phyloP scores from a whole-genome alignment of 164 flowering plant genomes.

The Taxillus chinensis region DNA sequence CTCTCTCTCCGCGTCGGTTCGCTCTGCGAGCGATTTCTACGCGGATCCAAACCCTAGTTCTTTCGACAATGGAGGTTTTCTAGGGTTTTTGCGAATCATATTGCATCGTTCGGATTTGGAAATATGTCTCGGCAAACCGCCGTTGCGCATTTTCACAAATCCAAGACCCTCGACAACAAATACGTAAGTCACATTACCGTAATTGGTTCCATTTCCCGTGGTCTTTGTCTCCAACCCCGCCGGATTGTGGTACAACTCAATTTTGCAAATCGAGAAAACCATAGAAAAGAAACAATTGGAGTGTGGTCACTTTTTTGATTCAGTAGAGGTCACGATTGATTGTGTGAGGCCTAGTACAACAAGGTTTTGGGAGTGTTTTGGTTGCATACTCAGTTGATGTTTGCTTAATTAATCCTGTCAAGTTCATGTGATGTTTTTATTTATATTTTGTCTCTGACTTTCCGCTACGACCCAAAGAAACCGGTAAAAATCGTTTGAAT shows the following conservation, averaged over 20 bases:
- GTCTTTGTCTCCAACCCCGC: neutral
- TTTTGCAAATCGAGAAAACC: neutral
- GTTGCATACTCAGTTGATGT: neutral
- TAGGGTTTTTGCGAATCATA: neutral
- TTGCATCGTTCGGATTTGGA: neutral
- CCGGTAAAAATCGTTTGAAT: too few relatives aligned
- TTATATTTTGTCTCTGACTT: neutral
- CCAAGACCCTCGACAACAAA: constrained; percentile 96
- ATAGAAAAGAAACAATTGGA: too few relatives aligned
- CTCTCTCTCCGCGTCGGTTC: neutral
- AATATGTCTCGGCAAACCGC: constrained; percentile 73
- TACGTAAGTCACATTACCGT: constrained; percentile 37
- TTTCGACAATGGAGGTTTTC: constrained; percentile 2
- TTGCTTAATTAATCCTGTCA: neutral
- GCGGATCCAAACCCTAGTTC: neutral
- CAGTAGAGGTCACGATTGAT: too few relatives aligned
- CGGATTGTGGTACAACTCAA: neutral
- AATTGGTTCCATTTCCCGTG: neutral
- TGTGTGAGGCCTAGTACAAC: too few relatives aligned
- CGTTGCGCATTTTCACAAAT: constrained; percentile 62
- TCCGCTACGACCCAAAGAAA: too few relatives aligned
- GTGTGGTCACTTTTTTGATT: too few relatives aligned
- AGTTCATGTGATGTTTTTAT: neutral
- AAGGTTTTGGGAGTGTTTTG: neutral
- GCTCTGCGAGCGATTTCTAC: neutral